These are phyloP conservation scores for Penicillium capsulatum DNA, from an alignment of 2,329 filamentous ascomycete genomes.

Conservation along the genomic window DNA sequence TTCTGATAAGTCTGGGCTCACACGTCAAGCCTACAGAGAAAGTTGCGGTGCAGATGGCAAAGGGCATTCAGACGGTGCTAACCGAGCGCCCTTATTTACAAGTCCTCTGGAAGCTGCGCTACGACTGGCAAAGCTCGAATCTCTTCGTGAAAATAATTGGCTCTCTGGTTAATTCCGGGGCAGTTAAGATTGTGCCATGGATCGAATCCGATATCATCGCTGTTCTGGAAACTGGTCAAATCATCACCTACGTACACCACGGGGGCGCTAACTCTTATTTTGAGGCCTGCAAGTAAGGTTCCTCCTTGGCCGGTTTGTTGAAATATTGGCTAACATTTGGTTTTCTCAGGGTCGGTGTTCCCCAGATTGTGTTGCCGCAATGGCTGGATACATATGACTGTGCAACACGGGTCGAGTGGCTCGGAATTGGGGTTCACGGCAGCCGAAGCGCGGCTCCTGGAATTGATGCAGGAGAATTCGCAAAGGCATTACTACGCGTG, in stretches of 20 bases:
- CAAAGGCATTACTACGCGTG: slow-evolving; percentile 13
- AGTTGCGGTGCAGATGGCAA: slow-evolving; percentile 30
- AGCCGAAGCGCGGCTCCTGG: slow-evolving; percentile 35
- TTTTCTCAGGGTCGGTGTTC: slow-evolving; percentile 38
- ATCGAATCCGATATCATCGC: slow-evolving; percentile 21
- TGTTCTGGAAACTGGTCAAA: slow-evolving; percentile 34
- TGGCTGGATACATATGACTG: slow-evolving; percentile 49
- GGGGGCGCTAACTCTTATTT: slow-evolving; percentile 49
- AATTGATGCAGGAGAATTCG: slow-evolving; percentile 12
- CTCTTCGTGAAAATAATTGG: slow-evolving; percentile 12
- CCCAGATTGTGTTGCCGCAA: slow-evolving; percentile 46
- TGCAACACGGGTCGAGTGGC: slow-evolving; percentile 41
- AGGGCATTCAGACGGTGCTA: slow-evolving; percentile 40
- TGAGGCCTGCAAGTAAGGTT: slow-evolving; percentile 43
- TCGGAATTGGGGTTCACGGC: slow-evolving; percentile 43
- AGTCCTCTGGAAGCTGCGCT: slow-evolving; percentile 41
- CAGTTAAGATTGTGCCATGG: slow-evolving; percentile 17
- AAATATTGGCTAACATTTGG: background rate
- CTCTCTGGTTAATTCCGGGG: slow-evolving; percentile 6
- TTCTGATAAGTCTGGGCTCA: slow-evolving; percentile 51
- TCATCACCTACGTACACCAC: slow-evolving; percentile 45
- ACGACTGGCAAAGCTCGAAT: slow-evolving; percentile 15
- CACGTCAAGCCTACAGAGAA: slow-evolving; percentile 29
- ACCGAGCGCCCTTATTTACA: slow-evolving; percentile 37
- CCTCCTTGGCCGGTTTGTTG: slow-evolving; percentile 1